Evolutionary conservation across 2,329 filamentous ascomycete genomes (phyloP), one percentile per base, ranked within the genome.

Genomic region (Chaetomium strumarium): DNA sequence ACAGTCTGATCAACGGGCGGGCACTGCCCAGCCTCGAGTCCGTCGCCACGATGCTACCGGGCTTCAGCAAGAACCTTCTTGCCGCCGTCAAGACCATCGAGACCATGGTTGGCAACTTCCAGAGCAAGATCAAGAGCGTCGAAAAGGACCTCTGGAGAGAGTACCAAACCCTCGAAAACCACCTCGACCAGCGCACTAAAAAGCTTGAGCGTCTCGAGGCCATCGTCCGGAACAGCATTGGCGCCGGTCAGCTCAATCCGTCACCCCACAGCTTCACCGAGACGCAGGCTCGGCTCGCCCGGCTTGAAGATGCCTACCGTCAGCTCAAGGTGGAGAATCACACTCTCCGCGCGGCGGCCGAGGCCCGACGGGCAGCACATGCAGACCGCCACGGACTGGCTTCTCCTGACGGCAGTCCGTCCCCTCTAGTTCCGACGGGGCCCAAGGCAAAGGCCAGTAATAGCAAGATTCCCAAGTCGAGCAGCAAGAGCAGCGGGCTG

Each of bases 101-200:
- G 73, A 76, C 77, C 16, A 82, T 95, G 58, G 77, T 97, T 34
- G 79, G 80, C 16, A 81, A 82, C 9, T 95, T 96, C 74, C 86
- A 88, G 63, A 76, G 78, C 37, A 85, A 89, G 55, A 88, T 96
- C 65, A 88, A 88, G 63, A 75, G 78, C 7, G 84, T 96, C n/a
- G 93, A 99, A 68, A 84, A 88, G 45, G 88, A 95, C 55, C 72
- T 97, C n/a, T 86, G 85, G 73, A 88, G 90, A 57, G 91, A 97
- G 64, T 97, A 96, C 64, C 88, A 95, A 63, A 81, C 79, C 0
- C 77, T 99, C 1, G 90, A 96, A 68, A 84, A 83, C 60, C 88
- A 84, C 36, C 81, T 96, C 29, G 88, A 93, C 49, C 72, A 83
- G 24, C 84, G 90, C 14, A 79, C 85, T 55, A 93, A 95, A 73